Percentiles rank a stretch among this genome's conserved stretches.
phyloP scores from a whole-genome alignment of 2,329 filamentous ascomycete species.

The Pleurostoma richardsiae region DNA sequence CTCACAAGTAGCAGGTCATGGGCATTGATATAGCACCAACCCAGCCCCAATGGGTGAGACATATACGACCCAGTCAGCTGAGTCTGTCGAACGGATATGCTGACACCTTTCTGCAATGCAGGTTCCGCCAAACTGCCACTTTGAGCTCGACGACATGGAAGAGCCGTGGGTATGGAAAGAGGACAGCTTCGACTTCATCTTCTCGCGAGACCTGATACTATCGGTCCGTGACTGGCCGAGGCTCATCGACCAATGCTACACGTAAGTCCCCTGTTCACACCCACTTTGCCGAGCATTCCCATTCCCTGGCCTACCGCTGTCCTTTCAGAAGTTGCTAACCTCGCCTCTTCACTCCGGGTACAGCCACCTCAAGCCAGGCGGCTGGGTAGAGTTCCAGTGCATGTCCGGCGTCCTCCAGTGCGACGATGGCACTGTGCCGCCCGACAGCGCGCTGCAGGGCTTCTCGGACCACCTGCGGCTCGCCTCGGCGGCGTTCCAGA shows the following conservation, averaged over 20 bases:
- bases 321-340: neutral
- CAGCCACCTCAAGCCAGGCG: constrained; percentile 14
- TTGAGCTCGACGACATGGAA: constrained; percentile 31
- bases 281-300: too few species aligned
- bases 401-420: constrained; percentile 6
- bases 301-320: neutral
- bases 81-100: neutral
- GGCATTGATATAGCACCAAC: constrained; percentile 46
- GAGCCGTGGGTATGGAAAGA: constrained; percentile 29
- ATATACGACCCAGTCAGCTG: neutral
- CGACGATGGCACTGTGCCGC: constrained; percentile 11
- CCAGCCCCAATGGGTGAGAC: constrained; percentile 31
- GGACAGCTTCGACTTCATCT: constrained; percentile 27
- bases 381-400: constrained; percentile 11
- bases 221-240: constrained; percentile 24
- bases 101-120: too few species aligned
- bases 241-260: constrained; percentile 27
- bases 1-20: constrained; percentile 20
- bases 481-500: constrained; percentile 7
- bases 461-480: constrained; percentile 6
- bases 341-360: neutral
- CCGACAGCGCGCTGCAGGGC: constrained; percentile 1
- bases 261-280: constrained; percentile 9
- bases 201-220: constrained; percentile 18
- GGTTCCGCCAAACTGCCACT: constrained; percentile 28